Base-by-base conservation (phyloP, 306 rosid genomes). In the Malus asiatica region DNA sequence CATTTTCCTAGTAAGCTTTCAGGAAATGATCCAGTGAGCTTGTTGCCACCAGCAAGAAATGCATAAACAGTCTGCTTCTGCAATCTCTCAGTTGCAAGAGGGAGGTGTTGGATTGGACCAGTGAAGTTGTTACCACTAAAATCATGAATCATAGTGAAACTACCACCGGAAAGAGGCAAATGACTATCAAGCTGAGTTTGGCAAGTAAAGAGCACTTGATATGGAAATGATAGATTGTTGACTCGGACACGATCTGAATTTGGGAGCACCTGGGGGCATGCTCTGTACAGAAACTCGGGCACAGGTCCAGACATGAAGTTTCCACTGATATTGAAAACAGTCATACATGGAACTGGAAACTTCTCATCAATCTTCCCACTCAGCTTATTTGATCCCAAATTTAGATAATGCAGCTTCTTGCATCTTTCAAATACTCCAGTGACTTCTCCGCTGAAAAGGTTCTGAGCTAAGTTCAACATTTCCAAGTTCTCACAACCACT, bases 71-170 rank as follows among this genome's bases (percentile, higher is more conserved):
- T 61, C 42, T 22, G 51, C 33, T 74, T 82, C 71, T 60, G 72
- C 59, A 69, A 51, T 40, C 70, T 48, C 27, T 69, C 72, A 2
- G 38, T 75, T 35, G 79, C 71, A 27, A 69, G 16, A 25, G 76
- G 75, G 71, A 80, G 72, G 73, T 73, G 57, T 78, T 70, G 64
- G 62, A 71, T 70, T 25, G 78, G 82, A 46, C 85, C 87, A 27
- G 59, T 57, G 77, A 84, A 84, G 78, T 76, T 80, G 84, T 84
- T 84, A 72, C 78, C 72, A 45, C 87, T 71, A 74, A 84, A 74
- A 81, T 84, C 71, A 9, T 84, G 87, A 68, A 75, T 27, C 66
- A 80, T 40, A 12, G 67, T 35, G 66, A 70, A 33, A 61, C n/a
- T 69, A 68, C 57, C 46, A 52, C 79, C 29, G 5, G 10, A 18